Evolutionary conservation across 768 basidiomycete species (phyloP).

Genomic region (Leccinellum rugosiceps): DNA sequence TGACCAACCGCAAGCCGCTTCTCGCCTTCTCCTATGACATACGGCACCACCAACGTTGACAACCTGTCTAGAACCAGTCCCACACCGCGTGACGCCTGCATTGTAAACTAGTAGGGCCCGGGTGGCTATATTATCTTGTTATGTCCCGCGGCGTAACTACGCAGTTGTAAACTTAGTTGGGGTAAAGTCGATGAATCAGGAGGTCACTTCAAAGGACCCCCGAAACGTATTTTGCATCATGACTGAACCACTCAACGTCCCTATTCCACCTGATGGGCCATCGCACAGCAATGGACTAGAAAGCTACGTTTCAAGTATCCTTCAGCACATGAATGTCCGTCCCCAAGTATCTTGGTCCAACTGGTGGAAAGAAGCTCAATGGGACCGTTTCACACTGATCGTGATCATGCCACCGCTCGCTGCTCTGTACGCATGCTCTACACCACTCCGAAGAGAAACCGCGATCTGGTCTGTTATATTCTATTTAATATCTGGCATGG

Average conservation of each 20-base stretch:
- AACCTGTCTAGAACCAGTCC: neutral
- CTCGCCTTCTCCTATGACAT: neutral
- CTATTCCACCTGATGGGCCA: neutral
- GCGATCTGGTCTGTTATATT: neutral
- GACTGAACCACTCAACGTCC: neutral
- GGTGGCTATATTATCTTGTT: neutral
- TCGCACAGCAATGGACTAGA: slow-evolving; percentile 55
- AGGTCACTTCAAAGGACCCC: neutral
- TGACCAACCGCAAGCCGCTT: neutral
- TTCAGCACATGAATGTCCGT: slow-evolving; percentile 56
- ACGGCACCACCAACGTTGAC: neutral
- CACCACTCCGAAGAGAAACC: neutral
- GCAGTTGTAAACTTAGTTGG: neutral
- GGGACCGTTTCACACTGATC: slow-evolving; percentile 65
- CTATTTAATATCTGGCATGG: neutral
- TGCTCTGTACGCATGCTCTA: slow-evolving; percentile 53
- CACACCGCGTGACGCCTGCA: neutral
- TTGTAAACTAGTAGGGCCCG: neutral
- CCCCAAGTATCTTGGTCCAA: slow-evolving; percentile 61
- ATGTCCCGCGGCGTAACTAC: neutral
- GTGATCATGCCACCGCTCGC: slow-evolving; percentile 67
- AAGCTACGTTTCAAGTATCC: slow-evolving; percentile 67
- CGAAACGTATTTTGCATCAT: neutral
- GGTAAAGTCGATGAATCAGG: neutral
- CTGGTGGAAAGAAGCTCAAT: slow-evolving; percentile 58